Base-by-base conservation (phyloP, 2,329 filamentous ascomycete genomes). In the Colletotrichum chrysophilum region DNA sequence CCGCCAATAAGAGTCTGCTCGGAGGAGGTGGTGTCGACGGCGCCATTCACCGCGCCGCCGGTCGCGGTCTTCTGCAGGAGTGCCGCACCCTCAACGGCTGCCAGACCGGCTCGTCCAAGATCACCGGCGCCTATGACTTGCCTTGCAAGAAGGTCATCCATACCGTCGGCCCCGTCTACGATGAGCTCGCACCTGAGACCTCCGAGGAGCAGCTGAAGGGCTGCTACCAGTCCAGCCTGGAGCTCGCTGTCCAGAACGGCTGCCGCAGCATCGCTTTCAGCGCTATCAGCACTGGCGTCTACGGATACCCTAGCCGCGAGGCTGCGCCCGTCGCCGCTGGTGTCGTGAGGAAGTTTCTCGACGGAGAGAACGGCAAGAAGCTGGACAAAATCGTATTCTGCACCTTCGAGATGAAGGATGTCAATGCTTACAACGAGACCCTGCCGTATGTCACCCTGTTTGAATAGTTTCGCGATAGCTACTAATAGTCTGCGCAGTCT, bases 11-110 rank as follows among this genome's bases (percentile, higher is more conserved):
- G 12, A 90, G 89, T 3, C 91, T 98, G 1, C 89, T 94, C 1
- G 96, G 96, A 70, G 97, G 97, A 69, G 95, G 96, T n/a, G 97
- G 97, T 43, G 96, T 98, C 18, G 94, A 96, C 81, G 94, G 94
- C 55, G 94, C 96, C 32, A 98, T 98, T 79, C 97, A 98, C 83
- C 85, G 89, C 34, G 95, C 94, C 55, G 96, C 97, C 1, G 97
- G 97, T 0, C 90, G 86, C 0, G 84, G 84, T 0, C 90, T 98
- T 1, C 78, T 93, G 24, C 81, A 87, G 10, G 96, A 97, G 86
- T 98, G 96, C 84, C 84, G 86, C n/a, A 89, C 83, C 0, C 88
- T 98, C 3, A 82, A 88, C 64, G 94, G 95, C 66, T 98, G 96
- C 83, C 83, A 79, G 3, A 96, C 95, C 0, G 96, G 97, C 66